Percentiles rank a stretch among this genome's conserved stretches.
Evolutionary conservation across 352 stramenopile species (phyloP).

Genomic region (Phytophthora pistaciae): DNA sequence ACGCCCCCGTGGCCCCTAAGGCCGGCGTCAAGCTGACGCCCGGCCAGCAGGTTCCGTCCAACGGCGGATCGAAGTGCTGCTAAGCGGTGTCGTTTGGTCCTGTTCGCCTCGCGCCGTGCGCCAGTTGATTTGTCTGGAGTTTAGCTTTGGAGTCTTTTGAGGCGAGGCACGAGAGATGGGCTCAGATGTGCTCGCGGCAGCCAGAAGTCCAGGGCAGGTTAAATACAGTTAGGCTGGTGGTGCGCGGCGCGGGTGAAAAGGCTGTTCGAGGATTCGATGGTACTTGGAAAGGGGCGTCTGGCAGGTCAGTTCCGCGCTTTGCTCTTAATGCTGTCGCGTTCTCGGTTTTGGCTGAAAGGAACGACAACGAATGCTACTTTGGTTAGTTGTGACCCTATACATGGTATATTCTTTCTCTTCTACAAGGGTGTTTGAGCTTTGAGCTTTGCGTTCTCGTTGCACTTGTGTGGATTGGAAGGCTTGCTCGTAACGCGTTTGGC

Average conservation of each 20-base stretch:
- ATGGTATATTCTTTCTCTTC: slow-evolving; percentile 52
- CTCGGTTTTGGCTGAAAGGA: slow-evolving; percentile 47
- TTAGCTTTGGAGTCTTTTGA: slow-evolving; percentile 29
- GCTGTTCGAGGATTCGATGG: slow-evolving; percentile 37
- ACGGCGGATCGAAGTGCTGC: slow-evolving; percentile 84
- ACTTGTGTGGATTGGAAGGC: background rate
- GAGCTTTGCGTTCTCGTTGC: slow-evolving; percentile 4
- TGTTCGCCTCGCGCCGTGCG: slow-evolving; percentile 35
- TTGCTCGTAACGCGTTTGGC: background rate
- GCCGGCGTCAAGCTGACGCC: slow-evolving; percentile 67
- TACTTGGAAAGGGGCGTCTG: slow-evolving; percentile 20
- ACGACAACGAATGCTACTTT: slow-evolving; percentile 47
- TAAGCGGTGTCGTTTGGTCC: slow-evolving; percentile 70
- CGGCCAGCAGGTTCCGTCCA: slow-evolving; percentile 72
- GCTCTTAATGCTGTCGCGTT: slow-evolving; percentile 21
- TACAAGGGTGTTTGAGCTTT: slow-evolving; percentile 26
- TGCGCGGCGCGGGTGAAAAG: slow-evolving; percentile 31
- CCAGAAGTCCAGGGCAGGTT: slow-evolving; percentile 27
- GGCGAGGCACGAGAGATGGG: slow-evolving; percentile 13
- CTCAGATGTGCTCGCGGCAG: slow-evolving; percentile 8
- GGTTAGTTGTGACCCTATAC: slow-evolving; percentile 61
- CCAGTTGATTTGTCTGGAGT: slow-evolving; percentile 33
- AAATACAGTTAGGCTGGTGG: slow-evolving; percentile 30
- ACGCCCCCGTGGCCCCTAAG: slow-evolving; percentile 82
- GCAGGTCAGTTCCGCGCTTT: slow-evolving; percentile 12